phyloP scores from a whole-genome alignment of 1,284 basidiomycete species.

The Cryptococcus floricola region DNA sequence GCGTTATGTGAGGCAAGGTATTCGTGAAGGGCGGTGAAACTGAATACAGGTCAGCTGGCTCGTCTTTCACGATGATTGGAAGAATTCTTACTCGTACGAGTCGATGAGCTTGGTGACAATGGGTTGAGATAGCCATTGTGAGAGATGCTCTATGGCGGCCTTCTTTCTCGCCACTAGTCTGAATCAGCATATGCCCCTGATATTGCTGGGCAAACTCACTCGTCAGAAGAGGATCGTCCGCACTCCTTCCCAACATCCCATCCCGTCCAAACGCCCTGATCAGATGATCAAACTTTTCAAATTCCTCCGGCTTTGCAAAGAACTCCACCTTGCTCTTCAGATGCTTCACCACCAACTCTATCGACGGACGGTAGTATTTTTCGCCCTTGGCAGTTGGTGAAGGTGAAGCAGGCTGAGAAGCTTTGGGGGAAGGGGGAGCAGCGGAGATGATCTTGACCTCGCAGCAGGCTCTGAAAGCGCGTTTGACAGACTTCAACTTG shows the following conservation, averaged over 20 bases:
- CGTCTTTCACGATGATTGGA: not conserved
- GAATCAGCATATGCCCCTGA: not conserved
- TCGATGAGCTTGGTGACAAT: conserved; percentile 9
- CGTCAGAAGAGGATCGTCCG: conserved; percentile 18
- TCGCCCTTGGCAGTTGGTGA: not conserved
- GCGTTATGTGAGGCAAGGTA: conserved; percentile 34
- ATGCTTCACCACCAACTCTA: conserved; percentile 17
- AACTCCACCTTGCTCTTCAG: conserved; percentile 33
- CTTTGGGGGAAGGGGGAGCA: conserved; percentile 27
- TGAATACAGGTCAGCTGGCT: conserved; percentile 6
- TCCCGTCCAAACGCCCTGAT: conserved; percentile 33
- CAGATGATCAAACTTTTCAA: conserved; percentile 41
- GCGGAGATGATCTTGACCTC: conserved; percentile 37
- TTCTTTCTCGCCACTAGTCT: conserved; percentile 26
- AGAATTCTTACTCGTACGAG: conserved; percentile 26
- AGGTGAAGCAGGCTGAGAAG: conserved; percentile 6
- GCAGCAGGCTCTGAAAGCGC: conserved; percentile 38
- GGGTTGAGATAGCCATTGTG: conserved; percentile 27
- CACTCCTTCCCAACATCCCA: conserved; percentile 24
- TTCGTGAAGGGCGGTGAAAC: conserved; percentile 22
- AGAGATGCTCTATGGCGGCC: conserved; percentile 31
- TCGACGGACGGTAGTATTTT: conserved; percentile 36
- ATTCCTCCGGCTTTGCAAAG: conserved; percentile 24
- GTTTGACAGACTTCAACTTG: conserved; percentile 21
- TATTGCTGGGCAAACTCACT: conserved; percentile 15